Conservation (phyloP, 2,329 filamentous ascomycete genomes). For the Aspergillus vadensis region DNA sequence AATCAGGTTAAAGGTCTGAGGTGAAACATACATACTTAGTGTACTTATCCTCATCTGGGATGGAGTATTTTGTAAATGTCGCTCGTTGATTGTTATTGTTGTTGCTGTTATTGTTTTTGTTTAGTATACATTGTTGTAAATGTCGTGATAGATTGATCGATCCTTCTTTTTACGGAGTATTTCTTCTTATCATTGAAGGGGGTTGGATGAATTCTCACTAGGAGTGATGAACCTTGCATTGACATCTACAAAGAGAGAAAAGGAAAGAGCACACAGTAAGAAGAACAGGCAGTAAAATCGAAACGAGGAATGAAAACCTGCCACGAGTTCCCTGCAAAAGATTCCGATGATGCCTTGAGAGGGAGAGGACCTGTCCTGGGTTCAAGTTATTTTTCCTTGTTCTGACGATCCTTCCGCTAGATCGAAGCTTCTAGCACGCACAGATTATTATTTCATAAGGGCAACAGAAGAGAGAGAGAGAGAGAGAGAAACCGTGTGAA, state of each 20-base stretch:
- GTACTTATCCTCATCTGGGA: no score
- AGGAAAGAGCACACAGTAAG: not conserved
- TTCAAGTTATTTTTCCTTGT: not conserved
- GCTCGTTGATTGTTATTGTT: no score
- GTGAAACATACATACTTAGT: no score
- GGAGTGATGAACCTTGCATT: constrained; percentile 15
- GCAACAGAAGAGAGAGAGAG: no score
- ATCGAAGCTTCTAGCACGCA: not conserved
- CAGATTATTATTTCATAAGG: not conserved
- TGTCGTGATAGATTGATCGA: no score
- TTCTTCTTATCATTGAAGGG: not conserved
- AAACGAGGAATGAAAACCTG: not conserved
- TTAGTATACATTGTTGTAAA: no score
- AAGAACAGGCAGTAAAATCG: not conserved
- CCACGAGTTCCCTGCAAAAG: not conserved
- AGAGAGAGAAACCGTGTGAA: no score
- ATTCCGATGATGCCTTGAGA: not conserved
- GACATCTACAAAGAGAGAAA: not conserved
- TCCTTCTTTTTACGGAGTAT: not conserved
- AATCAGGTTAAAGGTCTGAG: no score
- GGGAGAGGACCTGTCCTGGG: no score
- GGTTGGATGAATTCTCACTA: not conserved
- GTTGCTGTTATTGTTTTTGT: no score
- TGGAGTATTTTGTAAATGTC: no score
- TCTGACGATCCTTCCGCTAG: not conserved